Evolutionary conservation across 2,329 filamentous ascomycete genomes (phyloP).

Genomic region (Ampelomyces quisqualis): DNA sequence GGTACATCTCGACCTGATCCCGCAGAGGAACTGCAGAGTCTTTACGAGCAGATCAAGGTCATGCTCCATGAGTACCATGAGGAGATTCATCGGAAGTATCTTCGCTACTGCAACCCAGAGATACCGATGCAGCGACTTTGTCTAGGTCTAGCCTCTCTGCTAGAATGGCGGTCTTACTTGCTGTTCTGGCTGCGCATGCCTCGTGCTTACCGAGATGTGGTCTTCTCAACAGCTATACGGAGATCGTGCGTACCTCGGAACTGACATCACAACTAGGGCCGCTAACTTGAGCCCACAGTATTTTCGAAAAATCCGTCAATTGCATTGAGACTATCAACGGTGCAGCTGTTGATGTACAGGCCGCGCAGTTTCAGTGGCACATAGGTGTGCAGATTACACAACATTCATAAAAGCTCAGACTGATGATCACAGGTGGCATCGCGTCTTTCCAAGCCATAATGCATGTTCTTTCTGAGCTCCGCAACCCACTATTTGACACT

Average conservation of each 20-base stretch:
- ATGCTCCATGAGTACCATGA: conserved; percentile 41
- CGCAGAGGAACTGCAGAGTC: conserved; percentile 34
- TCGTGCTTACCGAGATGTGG: conserved; percentile 38
- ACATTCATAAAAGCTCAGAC: background rate
- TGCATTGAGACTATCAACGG: conserved; percentile 42
- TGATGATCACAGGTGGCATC: conserved; percentile 28
- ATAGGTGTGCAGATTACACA: conserved; percentile 25
- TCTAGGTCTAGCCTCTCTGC: conserved; percentile 33
- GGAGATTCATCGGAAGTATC: conserved; percentile 35
- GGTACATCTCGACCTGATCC: conserved; percentile 39
- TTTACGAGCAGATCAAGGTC: conserved; percentile 41
- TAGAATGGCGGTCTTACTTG: conserved; percentile 43
- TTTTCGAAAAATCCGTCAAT: conserved; percentile 44
- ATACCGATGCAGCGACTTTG: conserved; percentile 36
- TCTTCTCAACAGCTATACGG: conserved; percentile 40
- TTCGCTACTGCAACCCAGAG: conserved; percentile 34
- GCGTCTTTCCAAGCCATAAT: conserved; percentile 43
- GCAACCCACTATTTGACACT: conserved; percentile 39
- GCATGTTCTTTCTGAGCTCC: conserved; percentile 44
- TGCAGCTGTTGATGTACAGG: conserved; percentile 38
- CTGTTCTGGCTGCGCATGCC: conserved; percentile 45
- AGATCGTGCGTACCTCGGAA: conserved; percentile 30
- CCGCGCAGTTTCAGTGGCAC: conserved; percentile 44
- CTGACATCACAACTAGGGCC: background rate
- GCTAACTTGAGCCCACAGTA: too few relatives aligned